A percentile compares a stretch with the other conserved stretches of the same genome.
Evolutionary conservation across 768 basidiomycete species (phyloP).

Genomic region (Termitomyces titanicus): DNA sequence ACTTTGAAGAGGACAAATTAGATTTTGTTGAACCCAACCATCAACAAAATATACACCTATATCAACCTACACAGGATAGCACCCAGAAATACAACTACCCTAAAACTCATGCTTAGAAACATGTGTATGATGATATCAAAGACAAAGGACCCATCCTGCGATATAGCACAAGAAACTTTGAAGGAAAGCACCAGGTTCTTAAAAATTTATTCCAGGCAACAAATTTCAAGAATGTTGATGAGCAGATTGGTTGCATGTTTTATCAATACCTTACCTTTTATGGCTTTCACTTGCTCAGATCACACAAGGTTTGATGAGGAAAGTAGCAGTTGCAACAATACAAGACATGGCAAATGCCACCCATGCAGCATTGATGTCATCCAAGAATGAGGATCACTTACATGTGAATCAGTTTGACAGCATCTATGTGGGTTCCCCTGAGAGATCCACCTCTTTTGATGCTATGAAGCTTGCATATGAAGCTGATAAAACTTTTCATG

Average conservation of each 20-base stretch:
- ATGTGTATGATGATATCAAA: slow-evolving; percentile 28
- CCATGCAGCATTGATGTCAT: not conserved
- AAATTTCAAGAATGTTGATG: slow-evolving; percentile 30
- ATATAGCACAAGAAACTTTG: slow-evolving; percentile 29
- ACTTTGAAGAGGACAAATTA: not conserved
- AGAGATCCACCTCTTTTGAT: not conserved
- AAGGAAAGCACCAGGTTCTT: slow-evolving; percentile 25
- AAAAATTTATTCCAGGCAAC: slow-evolving; percentile 25
- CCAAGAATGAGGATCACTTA: not conserved
- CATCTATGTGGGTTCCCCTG: not conserved
- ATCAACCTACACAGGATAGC: not conserved
- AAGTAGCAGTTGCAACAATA: slow-evolving; percentile 3
- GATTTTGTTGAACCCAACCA: not conserved
- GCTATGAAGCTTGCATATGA: not conserved
- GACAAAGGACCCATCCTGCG: slow-evolving; percentile 25
- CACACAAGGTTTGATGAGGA: not conserved
- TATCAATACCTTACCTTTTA: not conserved
- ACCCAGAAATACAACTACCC: slow-evolving; percentile 30
- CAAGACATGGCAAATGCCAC: not conserved
- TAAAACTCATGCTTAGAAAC: slow-evolving; percentile 30
- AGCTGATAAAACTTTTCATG: not conserved
- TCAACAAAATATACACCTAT: not conserved
- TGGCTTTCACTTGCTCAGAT: not conserved
- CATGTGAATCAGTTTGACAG: not conserved
- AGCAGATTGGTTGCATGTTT: slow-evolving; percentile 19